These are phyloP conservation scores for Botrytis galanthina DNA, from an alignment of 2,329 filamentous ascomycete genomes.

Conservation along the genomic window DNA sequence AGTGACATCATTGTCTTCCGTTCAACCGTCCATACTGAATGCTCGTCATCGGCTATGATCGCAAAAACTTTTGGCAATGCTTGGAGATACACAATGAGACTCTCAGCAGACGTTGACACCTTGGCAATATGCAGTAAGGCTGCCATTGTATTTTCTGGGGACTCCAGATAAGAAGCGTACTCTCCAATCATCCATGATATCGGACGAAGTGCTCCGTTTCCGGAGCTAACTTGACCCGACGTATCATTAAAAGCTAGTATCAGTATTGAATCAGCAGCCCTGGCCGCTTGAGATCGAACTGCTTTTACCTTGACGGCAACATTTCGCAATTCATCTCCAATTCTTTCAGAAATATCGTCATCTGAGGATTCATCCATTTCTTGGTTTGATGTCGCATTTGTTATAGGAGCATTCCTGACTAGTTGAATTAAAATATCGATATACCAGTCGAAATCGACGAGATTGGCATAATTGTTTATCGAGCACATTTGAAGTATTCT, in stretches of 20 bases:
- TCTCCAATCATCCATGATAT: slow-evolving; percentile 87
- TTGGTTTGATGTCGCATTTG: slow-evolving; percentile 38
- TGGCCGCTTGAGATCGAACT: slow-evolving; percentile 75
- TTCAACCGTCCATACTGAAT: slow-evolving; percentile 66
- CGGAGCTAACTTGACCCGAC: slow-evolving; percentile 53
- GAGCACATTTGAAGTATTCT: slow-evolving; percentile 88
- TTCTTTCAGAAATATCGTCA: slow-evolving; percentile 59
- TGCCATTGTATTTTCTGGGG: slow-evolving; percentile 69
- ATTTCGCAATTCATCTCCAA: slow-evolving; percentile 84
- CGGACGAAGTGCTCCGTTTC: slow-evolving; percentile 68
- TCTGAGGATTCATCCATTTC: slow-evolving; percentile 19
- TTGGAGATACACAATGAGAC: slow-evolving; percentile 78
- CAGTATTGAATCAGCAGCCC: slow-evolving; percentile 75
- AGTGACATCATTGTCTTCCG: slow-evolving; percentile 73
- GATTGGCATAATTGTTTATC: slow-evolving; percentile 78
- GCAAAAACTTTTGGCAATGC: slow-evolving; percentile 83
- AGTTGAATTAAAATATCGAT: slow-evolving; percentile 86
- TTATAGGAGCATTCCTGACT: slow-evolving; percentile 64
- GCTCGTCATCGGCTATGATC: slow-evolving; percentile 63
- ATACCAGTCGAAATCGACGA: slow-evolving; percentile 96
- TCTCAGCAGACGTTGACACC: slow-evolving; percentile 55
- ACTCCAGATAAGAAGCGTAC: slow-evolving; percentile 70
- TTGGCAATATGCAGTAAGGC: slow-evolving; percentile 66
- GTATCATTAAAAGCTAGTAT: slow-evolving; percentile 56
- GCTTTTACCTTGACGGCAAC: slow-evolving; percentile 88